A percentile compares a stretch with the other conserved stretches of the same genome.
These are phyloP conservation scores for Meyerozyma smithsonii DNA, from an alignment of 1,139 yeast genomes.

Conservation along the genomic window DNA sequence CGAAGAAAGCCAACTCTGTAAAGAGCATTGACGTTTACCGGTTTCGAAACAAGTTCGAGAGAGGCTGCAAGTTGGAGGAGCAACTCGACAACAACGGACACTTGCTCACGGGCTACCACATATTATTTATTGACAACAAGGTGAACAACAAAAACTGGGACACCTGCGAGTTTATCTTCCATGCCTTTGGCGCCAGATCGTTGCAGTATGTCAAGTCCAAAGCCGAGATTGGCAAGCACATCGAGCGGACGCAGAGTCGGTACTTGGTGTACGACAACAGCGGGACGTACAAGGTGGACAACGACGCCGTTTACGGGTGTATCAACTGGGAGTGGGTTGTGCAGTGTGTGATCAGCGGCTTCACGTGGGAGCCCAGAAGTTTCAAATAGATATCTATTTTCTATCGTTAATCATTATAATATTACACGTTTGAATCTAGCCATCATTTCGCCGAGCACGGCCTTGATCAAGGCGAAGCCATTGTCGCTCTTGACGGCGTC, in stretches of 20 bases:
- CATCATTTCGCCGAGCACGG: conserved; percentile 32
- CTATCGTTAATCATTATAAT: background rate
- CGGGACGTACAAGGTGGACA: conserved; percentile 5
- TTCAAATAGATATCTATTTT: conserved; percentile 1
- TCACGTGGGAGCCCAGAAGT: conserved; percentile 12
- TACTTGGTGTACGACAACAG: conserved; percentile 11
- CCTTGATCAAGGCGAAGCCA: conserved; percentile 71
- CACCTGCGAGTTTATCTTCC: conserved; percentile 42
- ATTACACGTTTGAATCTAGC: conserved; percentile 3
- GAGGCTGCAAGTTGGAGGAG: conserved; percentile 18
- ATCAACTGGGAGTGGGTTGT: conserved; percentile 74
- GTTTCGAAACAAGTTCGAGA: conserved; percentile 30
- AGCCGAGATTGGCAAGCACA: background rate
- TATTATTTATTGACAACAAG: conserved; percentile 26
- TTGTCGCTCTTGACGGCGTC: conserved; percentile 90
- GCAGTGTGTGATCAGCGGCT: conserved; percentile 58
- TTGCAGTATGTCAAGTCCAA: conserved; percentile 10
- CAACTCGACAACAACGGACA: conserved; percentile 38
- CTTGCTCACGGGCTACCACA: conserved; percentile 24
- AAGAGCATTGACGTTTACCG: conserved; percentile 38
- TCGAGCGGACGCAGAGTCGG: background rate
- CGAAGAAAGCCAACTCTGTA: conserved; percentile 29
- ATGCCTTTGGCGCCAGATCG: conserved; percentile 41
- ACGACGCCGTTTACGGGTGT: conserved; percentile 16
- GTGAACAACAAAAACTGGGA: conserved; percentile 21